Percentiles rank a stretch among this genome's conserved stretches.
Conservation (phyloP, 768 basidiomycete genomes). For the Phaeotremella fagi region DNA sequence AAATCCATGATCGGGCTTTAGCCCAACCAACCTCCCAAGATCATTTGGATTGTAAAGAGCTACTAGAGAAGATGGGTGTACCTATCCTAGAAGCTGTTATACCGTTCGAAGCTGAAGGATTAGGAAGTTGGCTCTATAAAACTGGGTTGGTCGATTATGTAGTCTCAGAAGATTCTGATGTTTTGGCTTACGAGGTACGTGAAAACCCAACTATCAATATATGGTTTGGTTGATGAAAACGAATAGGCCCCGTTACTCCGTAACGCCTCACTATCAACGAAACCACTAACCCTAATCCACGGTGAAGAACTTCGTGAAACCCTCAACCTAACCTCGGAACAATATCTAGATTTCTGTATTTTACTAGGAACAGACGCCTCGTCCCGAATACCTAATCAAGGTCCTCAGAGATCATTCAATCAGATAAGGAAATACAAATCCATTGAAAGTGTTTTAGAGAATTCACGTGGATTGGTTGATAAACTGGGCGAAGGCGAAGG, state of each 20-base stretch:
- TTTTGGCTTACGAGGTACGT: conserved; percentile 31
- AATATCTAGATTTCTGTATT: conserved; percentile 78
- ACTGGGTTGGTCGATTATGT: conserved; percentile 79
- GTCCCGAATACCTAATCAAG: conserved; percentile 73
- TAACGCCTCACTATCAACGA: conserved; percentile 61
- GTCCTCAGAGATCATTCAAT: conserved; percentile 70
- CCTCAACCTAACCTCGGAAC: conserved; percentile 57
- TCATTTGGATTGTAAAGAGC: conserved; percentile 65
- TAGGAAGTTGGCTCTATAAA: conserved; percentile 71
- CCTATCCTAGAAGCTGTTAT: conserved; percentile 66
- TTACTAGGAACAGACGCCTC: conserved; percentile 89
- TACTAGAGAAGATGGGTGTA: conserved; percentile 75
- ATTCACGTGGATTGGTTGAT: conserved; percentile 16
- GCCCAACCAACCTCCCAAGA: conserved; percentile 59
- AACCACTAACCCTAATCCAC: conserved; percentile 62
- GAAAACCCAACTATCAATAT: not conserved
- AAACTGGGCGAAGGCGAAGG: conserved; percentile 13
- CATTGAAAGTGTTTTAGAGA: conserved; percentile 65
- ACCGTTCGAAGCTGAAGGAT: conserved; percentile 76
- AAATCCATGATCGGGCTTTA: conserved; percentile 33
- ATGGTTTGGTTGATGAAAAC: conserved; percentile 73
- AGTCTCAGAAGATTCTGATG: conserved; percentile 68
- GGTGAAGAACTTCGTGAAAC: conserved; percentile 60
- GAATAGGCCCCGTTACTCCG: conserved; percentile 70
- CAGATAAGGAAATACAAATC: conserved; percentile 66